phyloP scores from a whole-genome alignment of 2,329 filamentous ascomycete genomes.

The Colletotrichum scovillei region DNA sequence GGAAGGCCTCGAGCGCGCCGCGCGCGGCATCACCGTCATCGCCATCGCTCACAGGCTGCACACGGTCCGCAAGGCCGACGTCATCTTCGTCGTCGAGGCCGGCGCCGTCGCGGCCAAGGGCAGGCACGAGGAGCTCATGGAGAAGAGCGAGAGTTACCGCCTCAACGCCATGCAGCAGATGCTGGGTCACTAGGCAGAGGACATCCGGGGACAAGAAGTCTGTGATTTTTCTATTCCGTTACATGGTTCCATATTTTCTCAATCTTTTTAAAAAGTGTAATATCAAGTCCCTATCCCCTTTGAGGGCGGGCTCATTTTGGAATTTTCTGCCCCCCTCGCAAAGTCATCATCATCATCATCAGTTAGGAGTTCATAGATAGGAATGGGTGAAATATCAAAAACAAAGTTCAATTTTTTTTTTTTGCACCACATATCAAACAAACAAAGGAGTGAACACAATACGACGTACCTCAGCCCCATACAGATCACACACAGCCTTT shows the following conservation, averaged over 20 bases:
- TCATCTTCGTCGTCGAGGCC: slow-evolving; percentile 61
- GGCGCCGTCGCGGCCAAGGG: slow-evolving; percentile 64
- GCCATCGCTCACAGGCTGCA: slow-evolving; percentile 57
- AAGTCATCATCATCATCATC: too few species aligned
- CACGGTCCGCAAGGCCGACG: slow-evolving; percentile 55
- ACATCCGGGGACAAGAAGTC: neutral
- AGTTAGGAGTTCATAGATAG: neutral
- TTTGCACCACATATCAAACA: neutral
- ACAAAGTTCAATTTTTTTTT: neutral
- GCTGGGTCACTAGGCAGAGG: slow-evolving; percentile 41
- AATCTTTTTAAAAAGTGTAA: neutral
- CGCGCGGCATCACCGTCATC: slow-evolving; percentile 53
- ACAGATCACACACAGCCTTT: too few species aligned
- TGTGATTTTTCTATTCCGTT: neutral
- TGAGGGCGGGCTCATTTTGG: neutral
- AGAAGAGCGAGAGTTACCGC: slow-evolving; percentile 63
- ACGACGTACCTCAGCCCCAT: neutral
- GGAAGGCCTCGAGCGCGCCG: slow-evolving; percentile 63
- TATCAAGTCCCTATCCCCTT: neutral
- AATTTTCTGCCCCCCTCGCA: neutral
- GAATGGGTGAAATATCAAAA: neutral
- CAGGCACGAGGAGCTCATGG: slow-evolving; percentile 64
- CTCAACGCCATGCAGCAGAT: slow-evolving; percentile 65
- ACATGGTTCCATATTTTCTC: neutral
- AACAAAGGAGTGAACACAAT: too few species aligned